A percentile compares a stretch with the other conserved stretches of the same genome.
Evolutionary conservation across 2,329 filamentous ascomycete species (phyloP).

Genomic region (Exophiala sideris): DNA sequence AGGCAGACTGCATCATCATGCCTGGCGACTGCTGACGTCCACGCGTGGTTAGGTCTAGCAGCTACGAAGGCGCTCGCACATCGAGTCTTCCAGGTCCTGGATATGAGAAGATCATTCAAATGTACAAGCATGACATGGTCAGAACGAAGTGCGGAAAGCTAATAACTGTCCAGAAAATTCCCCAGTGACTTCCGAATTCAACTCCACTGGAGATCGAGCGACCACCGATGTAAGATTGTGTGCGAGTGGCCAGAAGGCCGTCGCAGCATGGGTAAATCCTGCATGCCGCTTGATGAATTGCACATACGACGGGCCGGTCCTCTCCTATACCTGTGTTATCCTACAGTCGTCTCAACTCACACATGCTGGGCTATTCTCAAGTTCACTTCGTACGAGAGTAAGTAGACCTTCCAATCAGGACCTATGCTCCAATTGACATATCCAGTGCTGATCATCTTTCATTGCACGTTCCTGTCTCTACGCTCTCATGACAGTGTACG

Average conservation of each 20-base stretch:
- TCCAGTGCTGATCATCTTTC: conserved; percentile 56
- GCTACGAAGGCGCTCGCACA: conserved; percentile 7
- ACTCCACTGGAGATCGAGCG: conserved; percentile 51
- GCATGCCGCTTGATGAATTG: conserved; percentile 49
- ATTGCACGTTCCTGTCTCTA: conserved; percentile 55
- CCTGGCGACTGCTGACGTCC: background rate
- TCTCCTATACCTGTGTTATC: conserved; percentile 40
- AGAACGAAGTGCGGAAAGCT: background rate
- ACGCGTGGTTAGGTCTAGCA: conserved; percentile 11
- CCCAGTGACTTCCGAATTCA: conserved; percentile 23
- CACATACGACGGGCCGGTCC: conserved; percentile 38
- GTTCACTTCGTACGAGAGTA: conserved; percentile 55
- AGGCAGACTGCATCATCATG: background rate
- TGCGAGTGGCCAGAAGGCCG: conserved; percentile 46
- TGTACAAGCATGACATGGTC: conserved; percentile 4
- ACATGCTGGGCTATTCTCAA: conserved; percentile 53
- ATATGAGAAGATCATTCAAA: conserved; percentile 19
- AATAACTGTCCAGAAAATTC: conserved; percentile 17
- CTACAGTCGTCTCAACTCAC: conserved; percentile 21
- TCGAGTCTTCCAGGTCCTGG: conserved; percentile 13
- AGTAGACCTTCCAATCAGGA: conserved; percentile 9
- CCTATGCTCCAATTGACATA: background rate
- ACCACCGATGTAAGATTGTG: conserved; percentile 54
- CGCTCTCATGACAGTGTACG: conserved; percentile 53
- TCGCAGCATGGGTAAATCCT: conserved; percentile 44